A percentile compares a stretch with the other conserved stretches of the same genome.
Conservation (phyloP, 2,329 filamentous ascomycete species). For the Stemphylium beticola region DNA sequence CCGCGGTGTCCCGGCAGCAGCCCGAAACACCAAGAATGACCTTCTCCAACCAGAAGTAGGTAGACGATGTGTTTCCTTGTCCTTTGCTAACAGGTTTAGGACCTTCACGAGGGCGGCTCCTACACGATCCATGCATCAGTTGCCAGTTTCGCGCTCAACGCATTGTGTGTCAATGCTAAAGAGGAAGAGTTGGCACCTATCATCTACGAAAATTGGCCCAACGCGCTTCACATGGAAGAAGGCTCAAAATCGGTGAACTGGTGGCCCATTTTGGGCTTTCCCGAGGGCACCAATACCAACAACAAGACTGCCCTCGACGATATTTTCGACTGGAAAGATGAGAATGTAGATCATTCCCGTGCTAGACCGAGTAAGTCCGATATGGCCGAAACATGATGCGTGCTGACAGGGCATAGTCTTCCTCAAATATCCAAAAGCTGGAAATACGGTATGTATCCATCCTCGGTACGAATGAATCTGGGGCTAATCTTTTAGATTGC, state of each 20-base stretch:
- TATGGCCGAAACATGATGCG: neutral
- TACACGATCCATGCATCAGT: constrained; percentile 10
- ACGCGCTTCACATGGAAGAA: constrained; percentile 6
- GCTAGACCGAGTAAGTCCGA: constrained; percentile 5
- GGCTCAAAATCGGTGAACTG: constrained; percentile 6
- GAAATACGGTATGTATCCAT: constrained; percentile 1
- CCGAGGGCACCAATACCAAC: constrained; percentile 5
- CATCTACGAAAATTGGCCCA: constrained; percentile 10
- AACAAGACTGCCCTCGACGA: constrained; percentile 11
- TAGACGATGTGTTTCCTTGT: neutral
- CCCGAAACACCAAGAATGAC: constrained; percentile 4
- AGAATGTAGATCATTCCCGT: constrained; percentile 4
- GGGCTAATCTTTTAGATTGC: neutral
- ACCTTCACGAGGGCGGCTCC: constrained; percentile 7
- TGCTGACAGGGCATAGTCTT: constrained; percentile 5
- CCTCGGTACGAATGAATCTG: accelerated
- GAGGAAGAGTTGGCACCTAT: constrained; percentile 8
- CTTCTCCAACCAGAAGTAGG: constrained; percentile 9
- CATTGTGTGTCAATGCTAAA: constrained; percentile 7
- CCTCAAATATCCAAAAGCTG: constrained; percentile 10
- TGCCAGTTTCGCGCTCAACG: constrained; percentile 11
- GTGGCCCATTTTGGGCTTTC: constrained; percentile 10
- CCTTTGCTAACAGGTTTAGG: neutral
- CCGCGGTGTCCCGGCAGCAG: constrained; percentile 9
- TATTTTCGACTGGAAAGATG: constrained; percentile 10